These are phyloP conservation scores for Nannizziopsis barbatae DNA, from an alignment of 2,329 filamentous ascomycete genomes.

Conservation along the genomic window DNA sequence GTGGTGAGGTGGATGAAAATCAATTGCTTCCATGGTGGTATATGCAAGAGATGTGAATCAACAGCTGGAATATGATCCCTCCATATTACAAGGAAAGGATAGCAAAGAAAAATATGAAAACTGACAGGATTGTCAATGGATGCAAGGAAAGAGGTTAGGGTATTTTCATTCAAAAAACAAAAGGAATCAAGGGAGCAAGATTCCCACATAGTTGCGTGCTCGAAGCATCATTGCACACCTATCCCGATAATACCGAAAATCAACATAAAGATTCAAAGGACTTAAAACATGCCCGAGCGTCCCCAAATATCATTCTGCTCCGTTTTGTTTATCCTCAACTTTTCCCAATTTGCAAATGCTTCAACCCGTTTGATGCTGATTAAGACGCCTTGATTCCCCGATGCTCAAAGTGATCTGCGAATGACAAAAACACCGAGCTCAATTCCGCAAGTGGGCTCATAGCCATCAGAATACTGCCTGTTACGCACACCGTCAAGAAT, in stretches of 20 bases:
- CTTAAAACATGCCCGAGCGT: background rate
- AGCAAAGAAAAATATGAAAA: background rate
- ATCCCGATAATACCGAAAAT: too few species aligned
- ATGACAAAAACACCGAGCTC: constrained; percentile 43
- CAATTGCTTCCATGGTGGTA: too few species aligned
- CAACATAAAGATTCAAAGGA: background rate
- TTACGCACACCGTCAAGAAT: constrained; percentile 48
- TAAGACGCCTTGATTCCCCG: background rate
- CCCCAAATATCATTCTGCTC: background rate
- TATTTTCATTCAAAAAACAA: background rate
- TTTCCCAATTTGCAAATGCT: background rate
- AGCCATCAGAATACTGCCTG: constrained; percentile 37
- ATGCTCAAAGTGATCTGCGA: constrained; percentile 26
- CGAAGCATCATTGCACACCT: too few species aligned
- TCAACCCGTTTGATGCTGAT: background rate
- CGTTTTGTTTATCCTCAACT: background rate
- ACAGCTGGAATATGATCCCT: too few species aligned
- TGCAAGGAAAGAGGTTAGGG: too few species aligned
- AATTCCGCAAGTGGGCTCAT: constrained; percentile 34
- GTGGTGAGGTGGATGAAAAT: too few species aligned
- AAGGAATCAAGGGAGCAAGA: background rate
- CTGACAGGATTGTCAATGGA: too few species aligned
- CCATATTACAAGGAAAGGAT: background rate
- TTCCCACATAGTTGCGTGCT: too few species aligned
- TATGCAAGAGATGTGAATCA: too few species aligned